Conservation (phyloP, 495 filamentous ascomycete genomes). For the Echria macrotheca region DNA sequence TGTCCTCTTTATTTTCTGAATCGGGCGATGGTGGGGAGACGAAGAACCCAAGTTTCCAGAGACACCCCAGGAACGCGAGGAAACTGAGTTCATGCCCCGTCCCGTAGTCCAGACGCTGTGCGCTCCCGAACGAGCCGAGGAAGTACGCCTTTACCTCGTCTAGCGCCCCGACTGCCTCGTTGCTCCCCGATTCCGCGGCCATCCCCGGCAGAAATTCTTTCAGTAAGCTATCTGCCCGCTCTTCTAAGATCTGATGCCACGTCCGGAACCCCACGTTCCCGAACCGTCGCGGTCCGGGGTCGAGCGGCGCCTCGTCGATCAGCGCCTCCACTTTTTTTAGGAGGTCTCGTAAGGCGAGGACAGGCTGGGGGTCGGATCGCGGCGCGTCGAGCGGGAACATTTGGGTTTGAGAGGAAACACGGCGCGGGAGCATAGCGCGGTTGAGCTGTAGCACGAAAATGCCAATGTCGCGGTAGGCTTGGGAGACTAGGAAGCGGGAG, state of each 20-base stretch:
- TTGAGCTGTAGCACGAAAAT: conserved; percentile 87
- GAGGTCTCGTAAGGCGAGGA: conserved; percentile 59
- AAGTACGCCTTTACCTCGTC: conserved; percentile 76
- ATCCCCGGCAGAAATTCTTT: conserved; percentile 50
- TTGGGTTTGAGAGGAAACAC: conserved; percentile 26
- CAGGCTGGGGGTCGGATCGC: conserved; percentile 36
- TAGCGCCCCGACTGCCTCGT: conserved; percentile 8
- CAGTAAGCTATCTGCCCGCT: conserved; percentile 53
- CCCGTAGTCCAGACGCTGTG: conserved; percentile 87
- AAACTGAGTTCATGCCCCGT: conserved; percentile 96
- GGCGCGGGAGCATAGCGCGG: conserved; percentile 72
- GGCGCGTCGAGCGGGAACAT: conserved; percentile 39
- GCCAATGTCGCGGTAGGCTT: conserved; percentile 80
- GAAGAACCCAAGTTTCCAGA: conserved; percentile 89
- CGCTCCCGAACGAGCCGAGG: conserved; percentile 78
- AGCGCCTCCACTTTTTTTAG: conserved; percentile 57
- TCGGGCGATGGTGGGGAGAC: too few relatives aligned
- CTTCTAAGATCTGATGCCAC: conserved; percentile 68
- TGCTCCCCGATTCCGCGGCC: neutral
- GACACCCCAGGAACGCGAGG: conserved; percentile 77
- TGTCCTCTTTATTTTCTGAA: too few relatives aligned
- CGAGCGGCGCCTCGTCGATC: conserved; percentile 74
- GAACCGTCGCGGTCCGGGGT: conserved; percentile 79
- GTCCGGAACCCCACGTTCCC: conserved; percentile 84
- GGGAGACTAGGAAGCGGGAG: conserved; percentile 63